These are phyloP conservation scores for Agaricus subrufescens DNA, from an alignment of 768 basidiomycete species.

Conservation along the genomic window DNA sequence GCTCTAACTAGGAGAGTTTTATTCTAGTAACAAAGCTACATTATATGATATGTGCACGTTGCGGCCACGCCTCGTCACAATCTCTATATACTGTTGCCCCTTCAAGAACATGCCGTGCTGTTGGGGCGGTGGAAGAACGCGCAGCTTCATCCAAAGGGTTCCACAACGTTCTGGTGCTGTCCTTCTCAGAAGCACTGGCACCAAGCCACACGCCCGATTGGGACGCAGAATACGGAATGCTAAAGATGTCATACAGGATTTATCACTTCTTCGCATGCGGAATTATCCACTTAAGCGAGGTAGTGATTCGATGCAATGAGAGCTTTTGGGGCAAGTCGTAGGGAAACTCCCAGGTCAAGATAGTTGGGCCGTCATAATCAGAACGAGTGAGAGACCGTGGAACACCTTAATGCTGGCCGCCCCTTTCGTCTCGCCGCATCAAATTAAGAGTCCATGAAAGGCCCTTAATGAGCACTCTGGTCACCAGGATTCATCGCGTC, in stretches of 20 bases:
- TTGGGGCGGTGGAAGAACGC: conserved; percentile 4
- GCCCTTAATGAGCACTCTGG: no score
- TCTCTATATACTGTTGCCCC: conserved; percentile 2
- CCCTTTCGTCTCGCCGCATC: no score
- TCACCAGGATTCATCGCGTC: no score
- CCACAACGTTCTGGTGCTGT: conserved; percentile 3
- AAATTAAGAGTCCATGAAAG: no score
- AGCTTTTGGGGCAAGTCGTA: no score
- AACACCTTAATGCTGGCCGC: no score
- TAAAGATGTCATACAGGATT: not conserved
- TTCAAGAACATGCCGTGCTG: conserved; percentile 10
- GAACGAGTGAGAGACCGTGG: no score
- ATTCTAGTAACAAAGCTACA: conserved; percentile 7
- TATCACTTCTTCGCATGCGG: no score
- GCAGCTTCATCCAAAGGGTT: conserved; percentile 8
- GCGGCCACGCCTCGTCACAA: conserved; percentile 8
- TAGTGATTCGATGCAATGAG: no score
- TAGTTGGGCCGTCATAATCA: no score
- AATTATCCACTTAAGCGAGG: no score
- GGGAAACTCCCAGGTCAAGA: no score
- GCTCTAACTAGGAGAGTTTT: conserved; percentile 4
- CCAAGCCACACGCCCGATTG: not conserved
- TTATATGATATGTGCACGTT: conserved; percentile 3
- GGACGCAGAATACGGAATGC: conserved; percentile 8
- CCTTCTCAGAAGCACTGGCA: not conserved